These are phyloP conservation scores for Sphagnurus paluster DNA, from an alignment of 1,284 basidiomycete genomes.

Conservation along the genomic window DNA sequence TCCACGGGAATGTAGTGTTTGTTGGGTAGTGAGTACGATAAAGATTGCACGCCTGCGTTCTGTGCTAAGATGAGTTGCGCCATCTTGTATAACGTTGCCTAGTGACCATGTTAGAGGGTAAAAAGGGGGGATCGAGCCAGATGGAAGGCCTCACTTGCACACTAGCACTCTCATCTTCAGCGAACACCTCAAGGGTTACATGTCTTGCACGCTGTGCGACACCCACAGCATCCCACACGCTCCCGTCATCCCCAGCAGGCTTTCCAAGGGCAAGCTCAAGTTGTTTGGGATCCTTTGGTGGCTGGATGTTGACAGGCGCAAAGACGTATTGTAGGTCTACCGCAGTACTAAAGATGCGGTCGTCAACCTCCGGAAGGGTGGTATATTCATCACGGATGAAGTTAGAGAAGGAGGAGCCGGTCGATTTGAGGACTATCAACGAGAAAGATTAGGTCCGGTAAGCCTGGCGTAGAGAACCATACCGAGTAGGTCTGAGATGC, in stretches of 20 bases:
- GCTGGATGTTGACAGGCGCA: slow-evolving; percentile 44
- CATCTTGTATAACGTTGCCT: slow-evolving; percentile 94
- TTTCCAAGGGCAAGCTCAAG: slow-evolving; percentile 42
- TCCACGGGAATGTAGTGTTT: slow-evolving; percentile 90
- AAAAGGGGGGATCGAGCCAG: slow-evolving; percentile 1
- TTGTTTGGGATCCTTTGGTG: slow-evolving; percentile 48
- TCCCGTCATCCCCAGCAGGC: slow-evolving; percentile 43
- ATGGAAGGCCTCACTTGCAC: slow-evolving; percentile 65
- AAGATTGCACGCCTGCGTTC: slow-evolving; percentile 61
- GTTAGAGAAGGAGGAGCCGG: slow-evolving; percentile 83
- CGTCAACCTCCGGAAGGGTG: slow-evolving; percentile 78
- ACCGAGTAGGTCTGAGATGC: slow-evolving; percentile 81
- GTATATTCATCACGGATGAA: slow-evolving; percentile 88
- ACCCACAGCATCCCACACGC: slow-evolving; percentile 58
- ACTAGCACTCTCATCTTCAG: slow-evolving; percentile 85
- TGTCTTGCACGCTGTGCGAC: slow-evolving; percentile 60
- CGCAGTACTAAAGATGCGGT: slow-evolving; percentile 88
- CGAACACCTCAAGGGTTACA: slow-evolving; percentile 82
- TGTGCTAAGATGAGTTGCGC: slow-evolving; percentile 70
- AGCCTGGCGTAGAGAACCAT: slow-evolving; percentile 22
- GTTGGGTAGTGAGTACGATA: slow-evolving; percentile 86
- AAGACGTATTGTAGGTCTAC: slow-evolving; percentile 76
- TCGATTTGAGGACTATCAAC: slow-evolving; percentile 80
- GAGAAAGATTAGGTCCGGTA: not conserved
- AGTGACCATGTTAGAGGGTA: not conserved